Evolutionary conservation across 2,329 filamentous ascomycete genomes (phyloP).

Genomic region (Talaromyces atroroseus): DNA sequence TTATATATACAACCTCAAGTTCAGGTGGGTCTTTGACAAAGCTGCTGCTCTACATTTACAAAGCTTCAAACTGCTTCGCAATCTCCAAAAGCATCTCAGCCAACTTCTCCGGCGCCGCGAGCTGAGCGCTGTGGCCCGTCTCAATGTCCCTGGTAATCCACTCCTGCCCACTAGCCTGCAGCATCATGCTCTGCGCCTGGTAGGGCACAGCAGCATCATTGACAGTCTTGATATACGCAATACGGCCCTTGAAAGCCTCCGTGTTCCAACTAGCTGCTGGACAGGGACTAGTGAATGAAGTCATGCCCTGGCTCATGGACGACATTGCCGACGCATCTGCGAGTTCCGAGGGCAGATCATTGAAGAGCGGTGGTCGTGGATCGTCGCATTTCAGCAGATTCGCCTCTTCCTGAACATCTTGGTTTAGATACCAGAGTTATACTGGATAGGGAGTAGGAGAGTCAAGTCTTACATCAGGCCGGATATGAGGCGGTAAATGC

Average conservation of each 20-base stretch:
- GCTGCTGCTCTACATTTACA: background rate
- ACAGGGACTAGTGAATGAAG: slow-evolving; percentile 7
- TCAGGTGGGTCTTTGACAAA: too few species aligned
- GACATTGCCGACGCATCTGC: slow-evolving; percentile 11
- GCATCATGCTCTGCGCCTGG: slow-evolving; percentile 1
- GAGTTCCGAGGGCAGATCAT: slow-evolving; percentile 10
- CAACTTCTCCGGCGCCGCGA: slow-evolving; percentile 6
- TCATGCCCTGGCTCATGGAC: slow-evolving; percentile 11
- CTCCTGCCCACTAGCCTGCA: slow-evolving; percentile 5
- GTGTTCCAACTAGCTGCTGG: slow-evolving; percentile 7
- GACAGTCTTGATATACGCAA: slow-evolving; percentile 7
- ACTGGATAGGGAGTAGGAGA: too few species aligned
- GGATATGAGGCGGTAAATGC: slow-evolving; percentile 11
- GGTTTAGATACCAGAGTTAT: too few species aligned
- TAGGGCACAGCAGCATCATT: slow-evolving; percentile 5
- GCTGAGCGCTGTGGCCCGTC: slow-evolving; percentile 7
- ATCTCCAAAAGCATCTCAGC: slow-evolving; percentile 7
- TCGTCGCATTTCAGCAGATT: slow-evolving; percentile 16
- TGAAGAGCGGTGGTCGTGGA: slow-evolving; percentile 14
- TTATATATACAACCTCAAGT: too few species aligned
- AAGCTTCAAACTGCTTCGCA: slow-evolving; percentile 2
- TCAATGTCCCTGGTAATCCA: slow-evolving; percentile 10
- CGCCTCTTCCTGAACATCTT: slow-evolving; percentile 3
- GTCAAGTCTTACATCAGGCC: slow-evolving; percentile 15
- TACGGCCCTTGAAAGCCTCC: slow-evolving; percentile 7